Base-by-base conservation (phyloP, 2,329 filamentous ascomycete genomes). In the Drechslerella stenobrocha region DNA sequence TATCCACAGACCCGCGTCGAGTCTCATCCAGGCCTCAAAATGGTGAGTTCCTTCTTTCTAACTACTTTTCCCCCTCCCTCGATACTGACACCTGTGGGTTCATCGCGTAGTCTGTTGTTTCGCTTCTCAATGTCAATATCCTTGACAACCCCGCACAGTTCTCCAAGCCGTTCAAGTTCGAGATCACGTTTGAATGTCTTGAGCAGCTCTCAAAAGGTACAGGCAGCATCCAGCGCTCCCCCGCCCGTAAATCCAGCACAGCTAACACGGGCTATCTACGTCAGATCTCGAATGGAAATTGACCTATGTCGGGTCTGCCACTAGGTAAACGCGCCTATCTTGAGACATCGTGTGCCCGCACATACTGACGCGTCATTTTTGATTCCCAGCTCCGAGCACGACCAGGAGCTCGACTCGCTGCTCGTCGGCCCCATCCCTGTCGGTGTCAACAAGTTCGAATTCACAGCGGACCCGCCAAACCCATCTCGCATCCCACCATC, bases 201-300 rank as follows among this genome's bases (percentile, higher is more conserved):
- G 93, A 98, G 80, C 84, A 87, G 73, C 83, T 98, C 35, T 89
- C 95, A 76, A 96, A 96, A 79, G 91, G 90, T 91, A 77, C 53
- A 52, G 70, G 52, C 20, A 15, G 23, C 22, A 6, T 20, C 13
- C 30, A 40, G n/a, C 37, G 50, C n/a, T 11, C 2, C 42, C 22
- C 44, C 7, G 11, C 22, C 30, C 28, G 7, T 18, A 6, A 28
- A 20, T 13, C 15, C 18, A 28, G 23, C 28, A 22, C 23, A 46
- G 18, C 35, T 64, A 26, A 52, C 30, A 20, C 13, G 9, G 18
- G 22, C 4, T 13, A 23, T 30, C 13, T 18, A 30, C 24, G 48
- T 30, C 74, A 95, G 93, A 98, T 79, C 86, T 98, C 70, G 93
- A 98, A 79, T 98, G 93, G 93, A 98, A 98, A 79, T 82, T 98